Base-by-base conservation (phyloP, 495 filamentous ascomycete genomes). In the Staphylotrichum longicolle region DNA sequence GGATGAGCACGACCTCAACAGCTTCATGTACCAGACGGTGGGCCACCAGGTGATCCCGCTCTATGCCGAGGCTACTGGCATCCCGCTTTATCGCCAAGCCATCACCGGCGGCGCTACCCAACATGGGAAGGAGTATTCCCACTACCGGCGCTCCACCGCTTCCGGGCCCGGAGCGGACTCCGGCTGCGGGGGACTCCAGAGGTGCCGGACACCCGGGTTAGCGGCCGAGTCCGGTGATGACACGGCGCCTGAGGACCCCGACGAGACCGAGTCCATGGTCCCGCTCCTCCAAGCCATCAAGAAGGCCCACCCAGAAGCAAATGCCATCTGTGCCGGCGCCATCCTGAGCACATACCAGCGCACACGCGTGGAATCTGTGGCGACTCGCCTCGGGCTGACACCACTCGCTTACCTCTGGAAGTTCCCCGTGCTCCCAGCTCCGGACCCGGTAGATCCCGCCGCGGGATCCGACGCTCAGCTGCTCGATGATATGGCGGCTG, bases 1-100 rank as follows among this genome's bases (percentile, higher is more conserved):
- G 35, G 78, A 79, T 50, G 82, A 85, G 60, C 78, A 86, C 5
- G 91, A 95, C 74, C 82, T 94, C 65, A 88, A 98, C 75, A 96
- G 91, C 80, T 96, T 91, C 85, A 98, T 98, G 94, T 98, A 97
- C 81, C 94, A 98, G 78, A 98, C 95, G 2, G 89, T 95, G 54
- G 94, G 94, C 44, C 93, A 97, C 75, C 79, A 80, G 55, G 75
- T 97, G 20, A 88, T 97, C 52, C 94, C 93, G 6, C 82, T 96
- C 20, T 98, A 96, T 72, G 84, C 86, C 61, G 66, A 82, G 37
- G 91, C 90, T 3, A 85, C 96, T 4, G 81, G 78, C 2, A 75
- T 96, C 37, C 93, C 93, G 9, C 79, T 96, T 2, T 96, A 91
- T 71, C 85, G 93, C 12, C 83, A 81, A 51, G 75, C 82, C 27